A percentile compares a stretch with the other conserved stretches of the same genome.
phyloP scores from a whole-genome alignment of 495 filamentous ascomycete genomes.

The Lepraria neglecta region DNA sequence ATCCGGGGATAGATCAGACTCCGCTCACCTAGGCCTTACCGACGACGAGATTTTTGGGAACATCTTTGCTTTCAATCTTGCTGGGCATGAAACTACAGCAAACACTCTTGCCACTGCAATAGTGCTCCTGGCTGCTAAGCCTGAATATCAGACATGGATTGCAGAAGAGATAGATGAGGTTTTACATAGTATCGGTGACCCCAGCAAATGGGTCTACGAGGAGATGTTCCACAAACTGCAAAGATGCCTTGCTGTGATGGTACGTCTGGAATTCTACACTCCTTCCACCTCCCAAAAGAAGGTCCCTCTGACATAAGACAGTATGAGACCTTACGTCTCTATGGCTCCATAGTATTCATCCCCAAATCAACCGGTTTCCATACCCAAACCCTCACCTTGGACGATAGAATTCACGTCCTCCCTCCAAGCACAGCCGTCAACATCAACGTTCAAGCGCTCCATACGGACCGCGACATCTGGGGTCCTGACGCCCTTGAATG shows the following conservation, averaged over 20 bases:
- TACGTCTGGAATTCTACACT: not conserved
- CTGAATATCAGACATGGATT: slow-evolving; percentile 45
- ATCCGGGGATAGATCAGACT: not conserved
- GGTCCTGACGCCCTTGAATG: slow-evolving; percentile 41
- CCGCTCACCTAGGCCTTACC: slow-evolving; percentile 27
- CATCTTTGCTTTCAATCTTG: slow-evolving; percentile 49
- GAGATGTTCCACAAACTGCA: slow-evolving; percentile 27
- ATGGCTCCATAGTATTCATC: slow-evolving; percentile 38
- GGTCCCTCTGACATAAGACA: slow-evolving; percentile 17
- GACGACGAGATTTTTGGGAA: slow-evolving; percentile 48
- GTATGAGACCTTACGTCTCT: slow-evolving; percentile 49
- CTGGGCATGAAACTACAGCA: slow-evolving; percentile 51
- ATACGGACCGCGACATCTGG: slow-evolving; percentile 42
- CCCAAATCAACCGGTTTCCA: slow-evolving; percentile 36
- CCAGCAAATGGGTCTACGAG: slow-evolving; percentile 26
- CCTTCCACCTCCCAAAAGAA: not conserved
- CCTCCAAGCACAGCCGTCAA: slow-evolving; percentile 19
- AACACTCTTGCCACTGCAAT: slow-evolving; percentile 46
- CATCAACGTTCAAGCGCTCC: slow-evolving; percentile 33
- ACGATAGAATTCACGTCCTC: slow-evolving; percentile 31
- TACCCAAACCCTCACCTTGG: slow-evolving; percentile 28
- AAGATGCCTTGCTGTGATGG: slow-evolving; percentile 27
- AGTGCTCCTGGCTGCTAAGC: slow-evolving; percentile 42
- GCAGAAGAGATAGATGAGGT: slow-evolving; percentile 38
- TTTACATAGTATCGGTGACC: slow-evolving; percentile 13